Base-by-base conservation (phyloP, 2,329 filamentous ascomycete species). In the Colletotrichum chlorophyti region DNA sequence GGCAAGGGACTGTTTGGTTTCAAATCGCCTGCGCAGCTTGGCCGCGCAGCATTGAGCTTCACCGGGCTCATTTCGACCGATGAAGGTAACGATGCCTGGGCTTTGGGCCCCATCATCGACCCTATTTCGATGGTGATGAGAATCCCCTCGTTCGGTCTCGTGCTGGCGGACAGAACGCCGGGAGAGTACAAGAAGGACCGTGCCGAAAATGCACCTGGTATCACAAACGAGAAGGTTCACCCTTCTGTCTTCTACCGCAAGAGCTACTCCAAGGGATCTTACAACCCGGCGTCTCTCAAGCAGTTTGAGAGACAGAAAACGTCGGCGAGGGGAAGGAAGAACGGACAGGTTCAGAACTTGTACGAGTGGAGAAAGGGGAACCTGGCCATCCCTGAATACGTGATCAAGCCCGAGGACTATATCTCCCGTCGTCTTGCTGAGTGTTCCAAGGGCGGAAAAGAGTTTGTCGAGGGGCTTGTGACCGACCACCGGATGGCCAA, bases 281-380 rank as follows among this genome's bases (percentile, higher is more conserved):
- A 61, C 31, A 14, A 4, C 1, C 43, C 53, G n/a, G 6, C 3
- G 4, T 15, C 59, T 10, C 41, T 58, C 1, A 12, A 17, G 6
- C 19, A 31, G 2, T 51, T 49, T 17, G 6, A 5, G 10, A 34
- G 31, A 24, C 40, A n/a, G 5, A 41, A 37, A 27, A 45, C n/a
- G 2, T 34, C 21, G 27, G 17, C 4, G 9, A 29, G 12, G 6
- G 17, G 4, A 7, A 29, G 12, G 6, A 41, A 15, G 23, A 10
- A 6, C 26, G 26, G 41, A 4, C 12, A 43, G 17, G 15, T 10
- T 9, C 12, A 5, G 6, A 10, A n/a, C 10, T 6, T 29, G 6
- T 52, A 52, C 6, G 46, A 48, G 7, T 61, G 61, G 58, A 29
- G 14, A 32, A 63, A 48, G 2, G 26, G 37, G 7, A 31, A 46